phyloP scores from a whole-genome alignment of 352 stramenopile genomes.

The Globisporangium recalcitrans region DNA sequence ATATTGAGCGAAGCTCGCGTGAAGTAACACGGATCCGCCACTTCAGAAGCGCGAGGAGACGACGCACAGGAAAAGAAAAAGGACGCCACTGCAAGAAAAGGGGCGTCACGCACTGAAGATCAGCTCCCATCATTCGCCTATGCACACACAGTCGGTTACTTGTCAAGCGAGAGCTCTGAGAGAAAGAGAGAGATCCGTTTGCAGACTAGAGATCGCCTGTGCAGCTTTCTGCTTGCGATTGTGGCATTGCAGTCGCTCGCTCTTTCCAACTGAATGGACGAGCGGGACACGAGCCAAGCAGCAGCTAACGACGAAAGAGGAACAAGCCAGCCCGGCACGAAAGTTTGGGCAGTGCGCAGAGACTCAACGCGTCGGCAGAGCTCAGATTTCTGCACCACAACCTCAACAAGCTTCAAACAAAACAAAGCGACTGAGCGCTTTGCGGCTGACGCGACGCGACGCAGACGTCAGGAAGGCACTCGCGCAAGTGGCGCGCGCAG shows the following conservation, averaged over 20 bases:
- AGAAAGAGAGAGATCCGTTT: neutral
- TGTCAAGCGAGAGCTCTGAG: neutral
- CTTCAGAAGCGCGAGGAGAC: neutral
- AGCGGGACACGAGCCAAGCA: too few species aligned
- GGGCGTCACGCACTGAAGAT: neutral
- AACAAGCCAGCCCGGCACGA: neutral
- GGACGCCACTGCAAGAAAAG: neutral
- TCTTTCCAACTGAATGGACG: neutral
- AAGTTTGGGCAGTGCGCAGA: neutral
- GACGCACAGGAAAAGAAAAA: neutral
- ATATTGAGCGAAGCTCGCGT: neutral
- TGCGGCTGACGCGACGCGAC: neutral
- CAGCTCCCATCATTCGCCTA: neutral
- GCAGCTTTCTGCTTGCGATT: neutral
- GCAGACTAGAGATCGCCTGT: conserved; percentile 1
- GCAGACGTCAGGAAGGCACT: neutral
- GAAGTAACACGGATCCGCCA: conserved; percentile 5
- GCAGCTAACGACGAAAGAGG: neutral
- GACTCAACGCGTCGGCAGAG: neutral
- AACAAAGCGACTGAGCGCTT: neutral
- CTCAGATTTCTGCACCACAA: neutral
- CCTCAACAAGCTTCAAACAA: neutral
- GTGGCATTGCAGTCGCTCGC: neutral
- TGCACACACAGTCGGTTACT: neutral
- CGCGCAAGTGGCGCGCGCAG: neutral